phyloP scores from a whole-genome alignment of 495 filamentous ascomycete genomes.

The Trichoderma erinaceum region DNA sequence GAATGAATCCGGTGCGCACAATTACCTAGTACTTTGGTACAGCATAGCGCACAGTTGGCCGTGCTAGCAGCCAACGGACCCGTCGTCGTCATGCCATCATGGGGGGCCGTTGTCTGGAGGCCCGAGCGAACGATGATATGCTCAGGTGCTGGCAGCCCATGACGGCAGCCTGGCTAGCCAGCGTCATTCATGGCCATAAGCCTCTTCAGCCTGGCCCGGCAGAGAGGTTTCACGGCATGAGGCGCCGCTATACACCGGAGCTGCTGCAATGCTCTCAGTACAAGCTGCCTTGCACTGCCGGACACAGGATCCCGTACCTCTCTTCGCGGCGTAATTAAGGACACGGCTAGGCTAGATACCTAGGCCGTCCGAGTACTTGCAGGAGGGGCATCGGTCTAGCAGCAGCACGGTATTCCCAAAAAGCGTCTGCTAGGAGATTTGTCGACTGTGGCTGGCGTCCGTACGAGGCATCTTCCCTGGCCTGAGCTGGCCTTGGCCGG shows the following conservation, averaged over 20 bases:
- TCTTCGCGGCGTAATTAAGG: background rate
- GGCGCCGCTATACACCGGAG: background rate
- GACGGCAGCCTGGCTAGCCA: background rate
- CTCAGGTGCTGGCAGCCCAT: slow-evolving; percentile 12
- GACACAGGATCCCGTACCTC: background rate
- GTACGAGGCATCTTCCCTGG: background rate
- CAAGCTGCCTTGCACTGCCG: background rate
- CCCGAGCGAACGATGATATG: background rate
- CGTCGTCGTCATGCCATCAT: slow-evolving; percentile 12
- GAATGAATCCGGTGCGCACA: background rate
- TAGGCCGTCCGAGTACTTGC: background rate
- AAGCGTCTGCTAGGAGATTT: slow-evolving; percentile 4
- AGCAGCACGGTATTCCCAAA: background rate
- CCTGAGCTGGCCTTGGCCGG: background rate
- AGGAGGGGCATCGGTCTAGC: background rate
- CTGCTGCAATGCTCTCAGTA: background rate
- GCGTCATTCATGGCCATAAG: background rate
- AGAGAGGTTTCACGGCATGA: background rate
- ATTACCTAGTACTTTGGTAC: background rate
- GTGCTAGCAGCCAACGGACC: slow-evolving; percentile 1
- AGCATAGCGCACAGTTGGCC: background rate
- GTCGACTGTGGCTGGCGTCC: slow-evolving; percentile 4
- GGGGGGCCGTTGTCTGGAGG: background rate
- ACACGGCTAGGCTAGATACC: background rate
- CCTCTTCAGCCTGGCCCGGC: slow-evolving; percentile 4